Evolutionary conservation across 139 green algal species (phyloP), one percentile per base, ranked within the genome.

Genomic region (Ettlia oleoabundans): DNA sequence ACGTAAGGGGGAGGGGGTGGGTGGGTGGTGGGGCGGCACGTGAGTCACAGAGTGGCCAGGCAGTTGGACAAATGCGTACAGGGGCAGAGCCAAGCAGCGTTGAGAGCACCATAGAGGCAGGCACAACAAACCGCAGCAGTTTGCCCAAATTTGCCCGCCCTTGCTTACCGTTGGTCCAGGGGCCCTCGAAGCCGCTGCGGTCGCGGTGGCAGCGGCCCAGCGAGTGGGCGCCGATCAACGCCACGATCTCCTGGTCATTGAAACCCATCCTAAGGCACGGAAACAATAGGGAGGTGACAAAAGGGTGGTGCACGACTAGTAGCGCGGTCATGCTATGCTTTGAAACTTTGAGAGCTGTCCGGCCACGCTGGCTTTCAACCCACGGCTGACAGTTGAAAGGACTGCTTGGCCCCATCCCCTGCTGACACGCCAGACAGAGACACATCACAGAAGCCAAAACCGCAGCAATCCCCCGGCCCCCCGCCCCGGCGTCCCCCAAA

Each of bases 131-230:
- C n/a, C n/a, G n/a, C n/a, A n/a, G n/a, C n/a, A n/a, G n/a, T n/a
- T n/a, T n/a, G n/a, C n/a, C n/a, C n/a, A n/a, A n/a, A n/a, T n/a
- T n/a, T 18, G 3, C 7, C 33, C 52, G 21, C 32, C 35, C 18
- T 33, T 9, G 1, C 75, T 21, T n/a, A 82, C 76, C 80, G 52
- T 71, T 85, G 67, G 83, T 87, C 88, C 88, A 92, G 61, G 88
- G 88, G 30, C 84, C 84, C 40, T 81, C 62, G 78, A 91, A 98
- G 30, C 95, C 95, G 37, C 75, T 91, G 71, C 93, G 89, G 85
- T 98, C 93, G n/a, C 87, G 68, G 88, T 98, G 95, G 89, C 95
- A 98, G 55, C 93, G 85, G 26, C 95, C 95, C 72, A 98, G 83
- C 4, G 92, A 85, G 89, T 98, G 95, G 0, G 92, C 94, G 58